Evolutionary conservation across 2,329 filamentous ascomycete genomes (phyloP).

Genomic region (Seiridium unicorne): DNA sequence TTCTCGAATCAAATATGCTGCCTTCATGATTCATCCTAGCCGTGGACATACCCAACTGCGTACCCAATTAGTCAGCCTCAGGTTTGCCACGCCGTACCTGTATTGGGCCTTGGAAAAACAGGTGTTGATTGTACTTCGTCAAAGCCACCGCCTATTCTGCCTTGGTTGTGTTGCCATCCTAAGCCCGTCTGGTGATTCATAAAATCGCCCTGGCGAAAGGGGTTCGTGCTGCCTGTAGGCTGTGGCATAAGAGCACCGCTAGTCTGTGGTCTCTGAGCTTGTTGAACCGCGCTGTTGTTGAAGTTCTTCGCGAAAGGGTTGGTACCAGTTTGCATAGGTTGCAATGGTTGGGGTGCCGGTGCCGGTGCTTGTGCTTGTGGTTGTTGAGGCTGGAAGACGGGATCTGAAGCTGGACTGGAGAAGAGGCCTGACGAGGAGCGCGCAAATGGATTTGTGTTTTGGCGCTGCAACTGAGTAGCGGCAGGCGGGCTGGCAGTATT

Average conservation of each 20-base stretch:
- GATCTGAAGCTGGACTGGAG: conserved; percentile 29
- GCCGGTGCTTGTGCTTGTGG: conserved; percentile 30
- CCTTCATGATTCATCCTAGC: background rate
- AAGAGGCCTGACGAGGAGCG: conserved; percentile 52
- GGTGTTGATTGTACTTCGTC: conserved; percentile 78
- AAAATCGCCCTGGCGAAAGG: conserved; percentile 88
- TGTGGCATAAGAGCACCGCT: conserved; percentile 62
- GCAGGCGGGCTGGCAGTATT: conserved; percentile 39
- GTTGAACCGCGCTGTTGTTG: conserved; percentile 20
- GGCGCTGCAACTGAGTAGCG: conserved; percentile 42
- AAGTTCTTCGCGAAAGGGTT: conserved; percentile 58
- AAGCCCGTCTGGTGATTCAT: conserved; percentile 85
- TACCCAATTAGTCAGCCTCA: background rate
- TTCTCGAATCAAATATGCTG: background rate
- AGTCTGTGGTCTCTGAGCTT: conserved; percentile 42
- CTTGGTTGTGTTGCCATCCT: conserved; percentile 80
- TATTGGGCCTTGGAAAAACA: conserved; percentile 79
- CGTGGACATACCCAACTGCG: too few relatives aligned
- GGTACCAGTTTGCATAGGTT: conserved; percentile 53
- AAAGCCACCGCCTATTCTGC: conserved; percentile 77
- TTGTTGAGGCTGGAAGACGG: conserved; percentile 42
- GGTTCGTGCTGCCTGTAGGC: conserved; percentile 86
- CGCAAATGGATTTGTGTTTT: conserved; percentile 86
- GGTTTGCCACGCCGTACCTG: conserved; percentile 59
- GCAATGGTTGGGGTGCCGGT: conserved; percentile 39